Evolutionary conservation across 371 early-diverging fungal species (phyloP), one percentile per base, ranked within the genome.

Genomic region (Capillidium rhysosporum): DNA sequence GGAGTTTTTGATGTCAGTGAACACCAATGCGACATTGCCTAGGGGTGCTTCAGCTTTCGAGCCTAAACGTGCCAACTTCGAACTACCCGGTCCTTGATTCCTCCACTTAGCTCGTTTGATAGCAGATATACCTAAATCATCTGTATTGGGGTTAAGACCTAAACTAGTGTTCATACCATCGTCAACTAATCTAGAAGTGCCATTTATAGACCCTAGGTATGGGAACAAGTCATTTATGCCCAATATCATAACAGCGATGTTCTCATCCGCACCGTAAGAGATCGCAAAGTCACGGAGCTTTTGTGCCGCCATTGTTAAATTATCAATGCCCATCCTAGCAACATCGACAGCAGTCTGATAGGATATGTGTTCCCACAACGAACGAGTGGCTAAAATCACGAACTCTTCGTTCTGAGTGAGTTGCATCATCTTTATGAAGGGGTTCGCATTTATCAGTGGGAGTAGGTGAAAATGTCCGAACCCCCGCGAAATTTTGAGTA

Each of bases 1-100:
- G 7, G 93, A 93, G 65, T 85, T 86, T 58, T 89, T 89, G 63
- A 93, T 90, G 63, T 95, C 96, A 0, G 96, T 95, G 63, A 95
- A 95, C 7, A 92, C 91, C 52, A 95, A 69, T 0, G 87, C 88
- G 5, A 92, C 75, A 56, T 80, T 76, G 25, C 89, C 89, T 0
- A 75, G 71, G 0, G 94, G 94, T 18, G 92, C 87, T 14, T 79
- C 77, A 12, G 18, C 28, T 61, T 89, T 88, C 29, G 75, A 68
- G 40, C 76, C 78, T 29, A 84, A 63, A 14, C 82, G 67, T 3
- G 81, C 79, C 41, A 84, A 66, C 23, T 70, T 72, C 24, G 75
- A 62, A 51, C 77, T 76, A 30, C 72, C 67, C 4, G 76, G 77
- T 45, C 74, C 76, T 29, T 73, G 70, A 31, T 69, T 68, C 24